Conservation (phyloP, 306 rosid species). For the Cicer yamashitae region DNA sequence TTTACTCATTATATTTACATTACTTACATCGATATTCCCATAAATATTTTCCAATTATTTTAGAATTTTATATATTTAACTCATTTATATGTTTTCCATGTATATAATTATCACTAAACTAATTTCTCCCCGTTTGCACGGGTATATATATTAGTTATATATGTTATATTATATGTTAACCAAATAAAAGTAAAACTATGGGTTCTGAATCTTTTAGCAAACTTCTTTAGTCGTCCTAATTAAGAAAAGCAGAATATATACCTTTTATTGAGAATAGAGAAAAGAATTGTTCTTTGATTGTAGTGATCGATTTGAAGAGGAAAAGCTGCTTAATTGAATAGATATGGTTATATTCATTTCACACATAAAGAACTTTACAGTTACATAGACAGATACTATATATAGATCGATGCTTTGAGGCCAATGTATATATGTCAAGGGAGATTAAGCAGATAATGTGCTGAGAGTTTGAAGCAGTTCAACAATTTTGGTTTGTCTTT, state of each 20-base stretch:
- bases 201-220: too few species aligned
- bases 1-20: too few species aligned
- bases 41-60: too few species aligned
- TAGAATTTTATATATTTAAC: too few species aligned
- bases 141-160: too few species aligned
- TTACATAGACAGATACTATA: not conserved
- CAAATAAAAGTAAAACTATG: too few species aligned
- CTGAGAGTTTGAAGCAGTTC: not conserved
- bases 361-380: not conserved
- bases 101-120: too few species aligned
- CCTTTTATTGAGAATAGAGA: not conserved
- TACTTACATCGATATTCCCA: too few species aligned
- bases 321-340: not conserved
- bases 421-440: not conserved
- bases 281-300: constrained; percentile 9
- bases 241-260: not conserved
- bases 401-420: not conserved
- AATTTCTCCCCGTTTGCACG: too few species aligned
- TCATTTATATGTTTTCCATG: too few species aligned
- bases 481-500: not conserved
- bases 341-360: not conserved
- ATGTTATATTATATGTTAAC: too few species aligned
- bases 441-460: not conserved
- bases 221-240: not conserved
- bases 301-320: not conserved